Evolutionary conservation across 2,329 filamentous ascomycete genomes (phyloP).

Genomic region (Spiromastix sp.): DNA sequence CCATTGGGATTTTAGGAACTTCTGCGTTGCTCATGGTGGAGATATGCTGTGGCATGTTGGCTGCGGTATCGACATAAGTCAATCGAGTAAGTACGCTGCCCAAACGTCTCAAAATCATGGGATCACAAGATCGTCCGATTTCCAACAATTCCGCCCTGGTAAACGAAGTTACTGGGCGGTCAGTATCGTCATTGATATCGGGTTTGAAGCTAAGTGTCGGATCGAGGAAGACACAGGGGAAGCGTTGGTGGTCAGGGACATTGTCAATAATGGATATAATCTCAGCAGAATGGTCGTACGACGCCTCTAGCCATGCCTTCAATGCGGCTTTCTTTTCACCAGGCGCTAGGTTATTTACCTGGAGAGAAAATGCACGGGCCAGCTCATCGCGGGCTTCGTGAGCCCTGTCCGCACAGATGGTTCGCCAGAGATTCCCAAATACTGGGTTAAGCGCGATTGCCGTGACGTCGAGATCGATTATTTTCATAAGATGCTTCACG

Average conservation of each 20-base stretch:
- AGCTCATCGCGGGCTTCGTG: constrained; percentile 33
- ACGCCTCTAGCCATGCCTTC: constrained; percentile 42
- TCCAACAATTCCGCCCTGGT: constrained; percentile 40
- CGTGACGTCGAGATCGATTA: too few relatives aligned
- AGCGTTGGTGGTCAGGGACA: constrained; percentile 30
- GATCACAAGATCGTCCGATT: constrained; percentile 42
- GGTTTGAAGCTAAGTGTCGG: constrained; percentile 34
- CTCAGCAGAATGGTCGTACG: constrained; percentile 40
- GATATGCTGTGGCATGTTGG: too few relatives aligned
- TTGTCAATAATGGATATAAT: constrained; percentile 29
- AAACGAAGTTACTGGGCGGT: constrained; percentile 24
- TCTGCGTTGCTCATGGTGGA: too few relatives aligned
- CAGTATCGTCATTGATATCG: constrained; percentile 13
- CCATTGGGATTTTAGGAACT: too few relatives aligned
- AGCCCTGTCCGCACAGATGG: constrained; percentile 38
- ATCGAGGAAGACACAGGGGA: constrained; percentile 41
- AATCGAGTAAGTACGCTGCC: constrained; percentile 36
- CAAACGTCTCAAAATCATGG: constrained; percentile 37
- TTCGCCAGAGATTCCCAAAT: constrained; percentile 41
- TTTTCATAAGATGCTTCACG: too few relatives aligned
- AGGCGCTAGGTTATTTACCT: constrained; percentile 28
- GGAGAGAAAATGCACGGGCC: constrained; percentile 31
- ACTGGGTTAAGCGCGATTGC: constrained; percentile 41
- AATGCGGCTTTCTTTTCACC: constrained; percentile 27
- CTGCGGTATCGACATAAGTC: too few relatives aligned